Evolutionary conservation across 2,329 filamentous ascomycete species (phyloP).

Genomic region (Colletotrichum kahawae): DNA sequence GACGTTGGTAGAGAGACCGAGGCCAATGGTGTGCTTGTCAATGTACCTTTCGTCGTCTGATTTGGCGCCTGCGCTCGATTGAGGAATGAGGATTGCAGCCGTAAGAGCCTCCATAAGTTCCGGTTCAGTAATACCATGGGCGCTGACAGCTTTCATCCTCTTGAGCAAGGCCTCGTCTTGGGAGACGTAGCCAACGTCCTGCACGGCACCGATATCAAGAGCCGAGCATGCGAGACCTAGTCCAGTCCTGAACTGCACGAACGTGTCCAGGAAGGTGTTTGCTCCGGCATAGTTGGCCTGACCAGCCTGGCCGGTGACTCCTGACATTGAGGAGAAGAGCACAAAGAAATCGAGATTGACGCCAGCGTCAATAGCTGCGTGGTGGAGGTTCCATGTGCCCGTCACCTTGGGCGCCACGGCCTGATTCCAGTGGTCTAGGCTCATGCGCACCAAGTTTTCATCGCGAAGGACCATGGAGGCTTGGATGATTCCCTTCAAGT

Average conservation of each 20-base stretch:
- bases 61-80: no score
- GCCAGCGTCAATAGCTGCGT: not conserved
- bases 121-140: constrained; percentile 16
- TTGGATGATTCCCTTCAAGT: constrained; percentile 29
- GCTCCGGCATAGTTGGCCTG: constrained; percentile 46
- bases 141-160: not conserved
- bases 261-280: constrained; percentile 44
- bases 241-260: constrained; percentile 37
- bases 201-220: constrained; percentile 43
- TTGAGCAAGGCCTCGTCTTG: constrained; percentile 18
- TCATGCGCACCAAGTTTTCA: not conserved
- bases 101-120: constrained; percentile 15
- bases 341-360: constrained; percentile 40
- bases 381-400: not conserved
- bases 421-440: not conserved
- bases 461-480: constrained; percentile 20
- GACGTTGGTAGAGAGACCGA: no score
- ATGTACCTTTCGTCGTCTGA: no score
- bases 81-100: not conserved
- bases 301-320: constrained; percentile 36
- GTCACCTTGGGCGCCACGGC: not conserved
- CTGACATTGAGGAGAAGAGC: constrained; percentile 37
- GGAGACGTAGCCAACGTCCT: constrained; percentile 39
- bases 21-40: no score
- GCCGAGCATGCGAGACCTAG: constrained; percentile 39